These are phyloP conservation scores for Scortechinia acanthostroma DNA, from an alignment of 2,329 filamentous ascomycete species.

Conservation along the genomic window DNA sequence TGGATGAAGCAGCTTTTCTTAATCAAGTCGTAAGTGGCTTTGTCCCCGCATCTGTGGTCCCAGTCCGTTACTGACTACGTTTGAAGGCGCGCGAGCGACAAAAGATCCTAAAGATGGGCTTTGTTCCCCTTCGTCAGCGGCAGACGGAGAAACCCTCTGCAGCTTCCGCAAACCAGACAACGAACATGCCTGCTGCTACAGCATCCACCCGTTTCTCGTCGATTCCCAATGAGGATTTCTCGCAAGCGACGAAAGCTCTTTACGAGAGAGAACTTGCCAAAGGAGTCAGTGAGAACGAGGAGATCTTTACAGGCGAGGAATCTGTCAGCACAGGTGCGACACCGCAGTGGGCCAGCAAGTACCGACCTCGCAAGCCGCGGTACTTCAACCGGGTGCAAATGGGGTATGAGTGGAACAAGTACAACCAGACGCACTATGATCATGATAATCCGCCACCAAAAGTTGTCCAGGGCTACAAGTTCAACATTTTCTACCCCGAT, in stretches of 20 bases:
- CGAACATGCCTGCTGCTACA: slow-evolving; percentile 33
- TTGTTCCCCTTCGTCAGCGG: neutral
- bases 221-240: slow-evolving; percentile 70
- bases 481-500: slow-evolving; percentile 98
- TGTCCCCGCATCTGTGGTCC: neutral
- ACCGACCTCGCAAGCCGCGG: slow-evolving; percentile 81
- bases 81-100: neutral
- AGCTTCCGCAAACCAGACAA: slow-evolving; percentile 18
- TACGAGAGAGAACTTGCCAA: slow-evolving; percentile 90
- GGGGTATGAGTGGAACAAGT: slow-evolving; percentile 99
- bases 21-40: neutral
- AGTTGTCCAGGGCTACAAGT: slow-evolving; percentile 97
- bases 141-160: slow-evolving; percentile 6
- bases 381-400: slow-evolving; percentile 98
- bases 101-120: slow-evolving; percentile 2
- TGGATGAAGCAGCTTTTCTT: neutral
- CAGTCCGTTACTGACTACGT: neutral
- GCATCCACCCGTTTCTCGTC: slow-evolving; percentile 65
- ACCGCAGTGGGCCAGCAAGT: slow-evolving; percentile 76
- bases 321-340: slow-evolving; percentile 58
- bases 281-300: slow-evolving; percentile 86
- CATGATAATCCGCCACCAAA: slow-evolving; percentile 96
- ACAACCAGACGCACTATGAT: slow-evolving; percentile 99
- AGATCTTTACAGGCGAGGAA: slow-evolving; percentile 89
- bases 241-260: slow-evolving; percentile 76